Evolutionary conservation across 306 rosid genomes (phyloP), one percentile per base, ranked within the genome.

Genomic region (Psophocarpus tetragonolobus): DNA sequence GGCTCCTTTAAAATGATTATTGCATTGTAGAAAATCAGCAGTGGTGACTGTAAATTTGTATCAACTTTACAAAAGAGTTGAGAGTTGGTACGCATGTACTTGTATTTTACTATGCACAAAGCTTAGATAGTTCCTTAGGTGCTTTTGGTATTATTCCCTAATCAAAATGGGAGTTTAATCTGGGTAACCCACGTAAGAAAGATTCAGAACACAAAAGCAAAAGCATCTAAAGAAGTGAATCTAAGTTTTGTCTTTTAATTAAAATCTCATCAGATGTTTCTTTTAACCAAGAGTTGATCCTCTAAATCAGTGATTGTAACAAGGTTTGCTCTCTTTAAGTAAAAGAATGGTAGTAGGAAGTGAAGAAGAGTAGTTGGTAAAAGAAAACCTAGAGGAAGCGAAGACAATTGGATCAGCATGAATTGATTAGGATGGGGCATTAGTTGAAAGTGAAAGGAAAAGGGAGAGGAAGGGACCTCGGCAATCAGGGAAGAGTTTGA

Each of bases 401-500:
- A 21, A 14, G 64, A 24, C 17, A 26, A 47, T 27, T 10, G 76
- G 48, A 67, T 33, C 47, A 12, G 29, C 68, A 48, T 78, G 35
- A n/a, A n/a, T n/a, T n/a, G n/a, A n/a, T n/a, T n/a, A n/a, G n/a
- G n/a, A n/a, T n/a, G n/a, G n/a, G n/a, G n/a, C n/a, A n/a, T n/a
- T n/a, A n/a, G n/a, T n/a, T n/a, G n/a, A n/a, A n/a, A n/a, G n/a
- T n/a, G n/a, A n/a, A n/a, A n/a, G n/a, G n/a, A n/a, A n/a, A 4
- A 45, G 48, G 20, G 58, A 11, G 15, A 18, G 13, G 78, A 87
- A 66, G 82, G 36, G 68, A 96, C 99, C 99, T 90, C 90, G 86
- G 73, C 84, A 85, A n/a, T 88, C 64, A 29, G 99, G 98, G 79
- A 93, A 80, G 90, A 96, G 97, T 75, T 90, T 96, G 91, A 96